phyloP scores from a whole-genome alignment of 306 rosid genomes.

The Vigna nakashimae region DNA sequence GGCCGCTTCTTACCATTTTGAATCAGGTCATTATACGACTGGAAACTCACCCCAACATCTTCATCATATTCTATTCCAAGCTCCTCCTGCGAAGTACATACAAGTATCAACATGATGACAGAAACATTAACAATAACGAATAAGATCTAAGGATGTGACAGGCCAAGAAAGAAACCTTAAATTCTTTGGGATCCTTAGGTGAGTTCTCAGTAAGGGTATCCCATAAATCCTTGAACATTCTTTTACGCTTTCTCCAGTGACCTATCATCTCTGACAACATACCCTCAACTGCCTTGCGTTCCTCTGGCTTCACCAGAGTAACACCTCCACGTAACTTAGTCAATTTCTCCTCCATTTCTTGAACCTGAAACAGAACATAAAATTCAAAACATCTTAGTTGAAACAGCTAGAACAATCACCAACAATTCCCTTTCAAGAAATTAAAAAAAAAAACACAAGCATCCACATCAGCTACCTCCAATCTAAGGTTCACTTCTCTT shows the following conservation, averaged over 20 bases:
- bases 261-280: constrained; percentile 56
- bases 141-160: constrained; percentile 11
- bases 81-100: constrained; percentile 72
- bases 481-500: constrained; percentile 66
- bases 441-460: constrained; percentile 28
- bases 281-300: constrained; percentile 68
- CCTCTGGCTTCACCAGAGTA: constrained; percentile 88
- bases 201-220: constrained; percentile 90
- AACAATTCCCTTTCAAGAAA: constrained; percentile 22
- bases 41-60: constrained; percentile 78
- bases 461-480: constrained; percentile 63
- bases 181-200: constrained; percentile 82
- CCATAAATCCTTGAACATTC: constrained; percentile 95
- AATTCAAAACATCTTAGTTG: constrained; percentile 30
- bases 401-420: constrained; percentile 15
- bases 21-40: constrained; percentile 67
- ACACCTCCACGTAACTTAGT: constrained; percentile 81
- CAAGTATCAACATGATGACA: constrained; percentile 19
- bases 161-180: constrained; percentile 59
- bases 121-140: constrained; percentile 10
- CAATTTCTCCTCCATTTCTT: constrained; percentile 76
- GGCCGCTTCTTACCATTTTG: constrained; percentile 67
- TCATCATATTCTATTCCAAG: constrained; percentile 86
- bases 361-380: constrained; percentile 58
- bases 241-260: constrained; percentile 93